Conservation (phyloP, 345 rosid species). For the Citrus trifoliata region DNA sequence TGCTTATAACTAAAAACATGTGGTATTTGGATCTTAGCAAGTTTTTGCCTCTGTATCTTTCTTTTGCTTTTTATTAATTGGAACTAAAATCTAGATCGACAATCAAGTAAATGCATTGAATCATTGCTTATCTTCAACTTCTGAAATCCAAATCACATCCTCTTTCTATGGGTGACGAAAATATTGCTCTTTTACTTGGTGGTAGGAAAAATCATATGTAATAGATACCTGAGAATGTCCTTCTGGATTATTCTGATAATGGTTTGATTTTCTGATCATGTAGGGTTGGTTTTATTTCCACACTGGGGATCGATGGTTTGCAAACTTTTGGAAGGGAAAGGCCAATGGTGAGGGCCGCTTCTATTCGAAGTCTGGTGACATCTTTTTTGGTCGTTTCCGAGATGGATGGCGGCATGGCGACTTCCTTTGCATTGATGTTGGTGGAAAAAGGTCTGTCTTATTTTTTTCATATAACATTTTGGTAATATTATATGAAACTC, state of each 20-base stretch:
- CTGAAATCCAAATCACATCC: neutral
- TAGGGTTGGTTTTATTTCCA: slow-evolving; percentile 98
- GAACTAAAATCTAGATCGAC: neutral
- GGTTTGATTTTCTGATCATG: slow-evolving; percentile 11
- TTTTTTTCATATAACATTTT: neutral
- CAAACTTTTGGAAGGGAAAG: slow-evolving; percentile 98
- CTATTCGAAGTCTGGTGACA: slow-evolving; percentile 80
- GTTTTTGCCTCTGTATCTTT: neutral
- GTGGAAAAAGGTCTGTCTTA: slow-evolving; percentile 70
- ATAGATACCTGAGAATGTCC: neutral
- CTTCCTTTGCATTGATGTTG: slow-evolving; percentile 67
- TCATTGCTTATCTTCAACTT: neutral
- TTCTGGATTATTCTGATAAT: neutral
- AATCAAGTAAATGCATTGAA: neutral
- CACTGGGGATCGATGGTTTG: slow-evolving; percentile 89
- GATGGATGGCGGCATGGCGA: slow-evolving; percentile 92
- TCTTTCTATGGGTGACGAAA: neutral
- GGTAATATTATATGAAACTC: neutral
- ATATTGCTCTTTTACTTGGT: neutral
- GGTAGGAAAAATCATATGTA: neutral
- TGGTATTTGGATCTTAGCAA: neutral
- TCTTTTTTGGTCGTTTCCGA: slow-evolving; percentile 79
- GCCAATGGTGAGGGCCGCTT: slow-evolving; percentile 92
- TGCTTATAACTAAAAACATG: neutral
- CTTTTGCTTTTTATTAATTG: neutral